Evolutionary conservation across 2,329 filamentous ascomycete species (phyloP), one percentile per base, ranked within the genome.

Genomic region (Leptographium lundbergii): DNA sequence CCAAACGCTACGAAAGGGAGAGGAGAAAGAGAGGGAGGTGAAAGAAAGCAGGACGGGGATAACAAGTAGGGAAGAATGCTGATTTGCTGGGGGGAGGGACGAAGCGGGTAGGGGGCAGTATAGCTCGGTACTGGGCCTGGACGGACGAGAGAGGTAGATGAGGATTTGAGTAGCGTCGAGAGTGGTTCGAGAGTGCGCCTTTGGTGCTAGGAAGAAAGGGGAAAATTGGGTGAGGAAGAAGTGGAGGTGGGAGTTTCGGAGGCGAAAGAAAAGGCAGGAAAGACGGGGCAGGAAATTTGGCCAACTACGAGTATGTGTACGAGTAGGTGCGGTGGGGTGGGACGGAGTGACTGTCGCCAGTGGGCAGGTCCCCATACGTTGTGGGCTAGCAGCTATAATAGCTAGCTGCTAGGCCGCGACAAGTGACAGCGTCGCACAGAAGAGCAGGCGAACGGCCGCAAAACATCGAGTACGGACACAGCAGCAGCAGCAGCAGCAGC

Each of bases 71-170:
- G 29, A 36, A 45, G 32, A 36, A 22, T 32, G 56, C 36, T 54
- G 56, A 58, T 54, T 47, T 42, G 56, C 34, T 42, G 50, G 29
- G 25, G 34, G 47, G 22, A n/a, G 54, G 14, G 11, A 36, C 22
- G 22, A 27, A 45, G 51, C 36, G 56, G 56, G 56, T 53, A 57
- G 34, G 48, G 56, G 56, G 54, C n/a, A 25, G 52, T 39, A n/a
- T 29, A 48, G 32, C 36, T 54, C n/a, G 51, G 51, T 34, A 32
- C 25, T 48, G 25, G 39, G 36, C 22, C n/a, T 25, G 48, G 25
- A 27, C 24, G 48, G 42, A 48, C 24, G 54, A 42, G 36, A 45
- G 42, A 45, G 42, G 42, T 45, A 45, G 42, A 45, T 45, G 42
- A 47, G 54, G 54, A 25, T 32, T 32, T 6, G 54, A 48, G 54